Evolutionary conservation across 805 yeast genomes (phyloP).

Genomic region (Metschnikowia gelsemii): DNA sequence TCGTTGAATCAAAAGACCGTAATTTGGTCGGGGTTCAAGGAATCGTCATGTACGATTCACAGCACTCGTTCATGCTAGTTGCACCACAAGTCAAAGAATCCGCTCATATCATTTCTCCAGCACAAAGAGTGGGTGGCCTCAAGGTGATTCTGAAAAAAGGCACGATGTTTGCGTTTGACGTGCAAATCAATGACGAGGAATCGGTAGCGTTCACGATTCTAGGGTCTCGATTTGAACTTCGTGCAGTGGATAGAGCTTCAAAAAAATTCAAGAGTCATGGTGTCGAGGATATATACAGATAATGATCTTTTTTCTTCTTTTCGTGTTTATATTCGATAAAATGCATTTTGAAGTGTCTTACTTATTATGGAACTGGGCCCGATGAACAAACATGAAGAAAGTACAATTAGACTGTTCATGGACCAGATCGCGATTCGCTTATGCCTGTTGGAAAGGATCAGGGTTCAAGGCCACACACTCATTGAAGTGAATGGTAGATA

Average conservation of each 20-base stretch:
- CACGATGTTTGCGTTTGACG: constrained; percentile 56
- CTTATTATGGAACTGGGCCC: no score
- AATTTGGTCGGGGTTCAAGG: constrained; percentile 65
- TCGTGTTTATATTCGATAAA: background rate
- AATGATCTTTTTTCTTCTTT: constrained; percentile 6
- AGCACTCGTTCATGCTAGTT: constrained; percentile 64
- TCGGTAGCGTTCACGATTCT: constrained; percentile 60
- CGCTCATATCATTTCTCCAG: constrained; percentile 21
- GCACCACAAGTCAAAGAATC: constrained; percentile 44
- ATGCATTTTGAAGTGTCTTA: no score
- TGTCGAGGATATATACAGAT: constrained; percentile 52
- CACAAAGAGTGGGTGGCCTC: constrained; percentile 57
- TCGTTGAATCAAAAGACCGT: constrained; percentile 55
- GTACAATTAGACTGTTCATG: no score
- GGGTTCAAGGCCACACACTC: no score
- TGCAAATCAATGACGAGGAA: constrained; percentile 34
- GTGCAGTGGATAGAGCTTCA: constrained; percentile 78
- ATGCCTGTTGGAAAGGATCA: no score
- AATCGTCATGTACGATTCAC: constrained; percentile 82
- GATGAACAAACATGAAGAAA: no score
- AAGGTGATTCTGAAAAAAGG: constrained; percentile 67
- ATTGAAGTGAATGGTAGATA: no score
- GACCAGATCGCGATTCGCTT: no score
- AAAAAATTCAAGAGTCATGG: constrained; percentile 81
- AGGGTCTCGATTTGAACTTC: constrained; percentile 75